Evolutionary conservation across 768 basidiomycete species (phyloP), one percentile per base, ranked within the genome.

Genomic region (Boletales sp.): DNA sequence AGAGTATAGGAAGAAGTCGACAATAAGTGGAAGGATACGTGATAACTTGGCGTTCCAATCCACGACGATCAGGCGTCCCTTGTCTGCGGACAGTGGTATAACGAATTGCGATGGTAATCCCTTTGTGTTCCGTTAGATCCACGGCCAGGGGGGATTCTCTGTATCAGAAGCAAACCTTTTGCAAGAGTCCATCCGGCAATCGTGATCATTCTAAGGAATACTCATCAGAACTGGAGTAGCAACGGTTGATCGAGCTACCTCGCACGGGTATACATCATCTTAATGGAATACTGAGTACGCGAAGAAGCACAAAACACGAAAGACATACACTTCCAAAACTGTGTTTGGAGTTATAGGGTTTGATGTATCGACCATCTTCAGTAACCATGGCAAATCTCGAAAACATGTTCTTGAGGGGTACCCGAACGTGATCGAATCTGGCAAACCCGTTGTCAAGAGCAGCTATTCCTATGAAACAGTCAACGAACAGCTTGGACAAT

Each of bases 251-350:
- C 10, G 32, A 15, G 9, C 53, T 60, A 86, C 85, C 69, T 72
- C 25, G 86, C 78, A 12, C 86, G 81, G 44, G 87, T 85, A 60
- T 83, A 84, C 43, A 87, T 62, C 86, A 89, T 87, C 86, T 87
- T 4, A 8, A 3, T 14, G 35, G 30, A 35, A 1, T 19, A 11
- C 38, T 46, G 21, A 53, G 34, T 37, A 32, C 4, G 17, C 19
- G 19, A 28, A 40, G 17, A 15, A 11, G 13, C 32, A 19, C 7
- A 49, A 19, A 35, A 18, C 5, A 17, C 10, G 17, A 15, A 11
- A 31, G 11, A 76, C 81, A 59, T 61, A 87, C 86, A 3, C 87
- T 86, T 45, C 84, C 84, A 53, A 87, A 89, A 55, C 84, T 85
- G 21, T 89, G 68, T 61, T 88, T 90, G 2, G 82, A 75, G 58